phyloP scores from a whole-genome alignment of 768 basidiomycete genomes.

The Hericium coralloides region DNA sequence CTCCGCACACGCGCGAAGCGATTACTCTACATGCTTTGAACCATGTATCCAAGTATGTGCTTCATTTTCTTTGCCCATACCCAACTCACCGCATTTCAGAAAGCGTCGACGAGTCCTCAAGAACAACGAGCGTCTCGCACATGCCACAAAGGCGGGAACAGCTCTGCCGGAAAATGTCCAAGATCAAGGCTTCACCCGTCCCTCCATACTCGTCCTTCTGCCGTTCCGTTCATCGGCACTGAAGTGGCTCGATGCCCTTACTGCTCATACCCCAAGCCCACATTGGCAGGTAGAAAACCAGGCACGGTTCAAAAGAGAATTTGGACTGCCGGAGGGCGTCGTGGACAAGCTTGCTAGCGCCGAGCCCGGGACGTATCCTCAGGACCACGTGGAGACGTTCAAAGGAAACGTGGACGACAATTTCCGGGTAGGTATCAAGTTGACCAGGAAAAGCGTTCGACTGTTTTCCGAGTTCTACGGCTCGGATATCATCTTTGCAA shows the following conservation, averaged over 20 bases:
- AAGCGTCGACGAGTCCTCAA: constrained; percentile 85
- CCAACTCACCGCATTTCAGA: constrained; percentile 33
- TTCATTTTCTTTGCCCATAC: neutral
- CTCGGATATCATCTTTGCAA: constrained; percentile 87
- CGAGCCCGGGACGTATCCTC: constrained; percentile 69
- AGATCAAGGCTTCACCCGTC: constrained; percentile 97
- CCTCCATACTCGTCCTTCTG: constrained; percentile 84
- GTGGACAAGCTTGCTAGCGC: constrained; percentile 74
- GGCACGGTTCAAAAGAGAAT: constrained; percentile 74
- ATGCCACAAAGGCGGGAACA: constrained; percentile 47
- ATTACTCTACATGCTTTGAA: constrained; percentile 76
- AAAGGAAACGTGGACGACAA: constrained; percentile 96
- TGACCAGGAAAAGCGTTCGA: constrained; percentile 88
- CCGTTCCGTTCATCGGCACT: constrained; percentile 89
- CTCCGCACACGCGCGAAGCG: constrained; percentile 55
- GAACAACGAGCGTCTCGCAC: constrained; percentile 88
- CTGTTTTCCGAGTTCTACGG: constrained; percentile 87
- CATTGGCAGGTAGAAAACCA: constrained; percentile 84
- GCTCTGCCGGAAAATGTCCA: constrained; percentile 68
- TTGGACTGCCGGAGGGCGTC: constrained; percentile 68
- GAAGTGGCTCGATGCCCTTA: constrained; percentile 74
- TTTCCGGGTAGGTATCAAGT: constrained; percentile 86
- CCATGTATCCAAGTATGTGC: constrained; percentile 74
- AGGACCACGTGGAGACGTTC: constrained; percentile 89
- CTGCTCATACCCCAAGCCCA: constrained; percentile 62